These are phyloP conservation scores for Botrytis tulipae DNA, from an alignment of 2,329 filamentous ascomycete genomes.

Conservation along the genomic window DNA sequence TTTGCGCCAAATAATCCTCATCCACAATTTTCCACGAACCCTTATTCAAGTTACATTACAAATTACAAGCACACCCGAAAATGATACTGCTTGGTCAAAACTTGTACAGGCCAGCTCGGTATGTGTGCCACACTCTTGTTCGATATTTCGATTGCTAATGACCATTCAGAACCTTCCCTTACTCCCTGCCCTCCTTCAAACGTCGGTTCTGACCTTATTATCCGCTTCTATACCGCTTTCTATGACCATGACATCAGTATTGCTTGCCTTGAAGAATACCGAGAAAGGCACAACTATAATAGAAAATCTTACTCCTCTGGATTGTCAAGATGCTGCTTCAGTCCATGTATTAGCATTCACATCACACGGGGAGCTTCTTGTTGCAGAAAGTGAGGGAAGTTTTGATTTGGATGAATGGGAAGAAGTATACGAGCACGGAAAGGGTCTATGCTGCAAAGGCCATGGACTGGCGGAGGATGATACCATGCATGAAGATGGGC, in stretches of 20 bases:
- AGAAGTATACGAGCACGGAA: conserved; percentile 61
- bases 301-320: conserved; percentile 60
- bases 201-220: conserved; percentile 73
- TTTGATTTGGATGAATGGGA: conserved; percentile 80
- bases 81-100: conserved; percentile 61
- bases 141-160: conserved; percentile 21
- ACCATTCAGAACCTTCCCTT: conserved; percentile 66
- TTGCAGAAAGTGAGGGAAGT: conserved; percentile 77
- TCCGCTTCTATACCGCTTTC: conserved; percentile 80
- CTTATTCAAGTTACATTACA: conserved; percentile 83
- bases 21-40: conserved; percentile 72
- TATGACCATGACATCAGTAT: conserved; percentile 64
- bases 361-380: conserved; percentile 67
- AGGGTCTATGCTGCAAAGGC: conserved; percentile 59
- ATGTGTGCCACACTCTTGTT: conserved; percentile 28
- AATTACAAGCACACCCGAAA: conserved; percentile 65
- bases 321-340: conserved; percentile 63
- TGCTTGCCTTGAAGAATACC: conserved; percentile 56
- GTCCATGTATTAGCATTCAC: conserved; percentile 83
- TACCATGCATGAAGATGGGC: conserved; percentile 37
- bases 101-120: conserved; percentile 60
- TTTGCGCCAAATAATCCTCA: conserved; percentile 70
- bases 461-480: conserved; percentile 34
- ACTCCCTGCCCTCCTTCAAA: conserved; percentile 79
- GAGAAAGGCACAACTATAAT: conserved; percentile 46